These are phyloP conservation scores for Ceratocystis eucalypticola DNA, from an alignment of 2,329 filamentous ascomycete species.

Conservation along the genomic window DNA sequence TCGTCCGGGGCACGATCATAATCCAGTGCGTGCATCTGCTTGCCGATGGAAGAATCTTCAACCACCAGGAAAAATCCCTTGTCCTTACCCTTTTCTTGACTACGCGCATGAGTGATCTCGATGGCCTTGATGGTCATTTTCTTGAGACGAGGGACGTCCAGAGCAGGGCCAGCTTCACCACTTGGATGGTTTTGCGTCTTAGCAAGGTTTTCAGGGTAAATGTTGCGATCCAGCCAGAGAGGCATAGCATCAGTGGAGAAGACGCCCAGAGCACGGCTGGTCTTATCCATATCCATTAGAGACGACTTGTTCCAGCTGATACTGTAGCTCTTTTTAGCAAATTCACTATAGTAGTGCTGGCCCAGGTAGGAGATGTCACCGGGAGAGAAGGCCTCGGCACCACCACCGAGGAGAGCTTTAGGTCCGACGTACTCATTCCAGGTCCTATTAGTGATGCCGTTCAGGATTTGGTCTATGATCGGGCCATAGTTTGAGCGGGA, in stretches of 20 bases:
- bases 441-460: too few species aligned
- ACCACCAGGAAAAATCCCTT: too few species aligned
- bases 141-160: too few species aligned
- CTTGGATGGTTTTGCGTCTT: constrained; percentile 54
- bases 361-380: constrained; percentile 44
- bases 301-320: constrained; percentile 62
- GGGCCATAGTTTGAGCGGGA: too few species aligned
- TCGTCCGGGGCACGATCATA: constrained; percentile 78
- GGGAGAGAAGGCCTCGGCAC: too few species aligned
- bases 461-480: too few species aligned
- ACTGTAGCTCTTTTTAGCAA: constrained; percentile 57
- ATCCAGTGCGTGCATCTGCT: constrained; percentile 39
- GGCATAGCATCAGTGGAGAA: constrained; percentile 64
- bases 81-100: too few species aligned
- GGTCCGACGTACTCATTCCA: too few species aligned
- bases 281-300: constrained; percentile 43
- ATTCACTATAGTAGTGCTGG: constrained; percentile 68
- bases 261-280: constrained; percentile 57
- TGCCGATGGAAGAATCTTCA: too few species aligned
- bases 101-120: too few species aligned
- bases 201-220: constrained; percentile 59
- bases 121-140: too few species aligned
- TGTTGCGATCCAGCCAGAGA: constrained; percentile 75
- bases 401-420: too few species aligned
- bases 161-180: constrained; percentile 33